Evolutionary conservation across 306 rosid species (phyloP), one percentile per base, ranked within the genome.

Genomic region (Pyrus pyrifolia): DNA sequence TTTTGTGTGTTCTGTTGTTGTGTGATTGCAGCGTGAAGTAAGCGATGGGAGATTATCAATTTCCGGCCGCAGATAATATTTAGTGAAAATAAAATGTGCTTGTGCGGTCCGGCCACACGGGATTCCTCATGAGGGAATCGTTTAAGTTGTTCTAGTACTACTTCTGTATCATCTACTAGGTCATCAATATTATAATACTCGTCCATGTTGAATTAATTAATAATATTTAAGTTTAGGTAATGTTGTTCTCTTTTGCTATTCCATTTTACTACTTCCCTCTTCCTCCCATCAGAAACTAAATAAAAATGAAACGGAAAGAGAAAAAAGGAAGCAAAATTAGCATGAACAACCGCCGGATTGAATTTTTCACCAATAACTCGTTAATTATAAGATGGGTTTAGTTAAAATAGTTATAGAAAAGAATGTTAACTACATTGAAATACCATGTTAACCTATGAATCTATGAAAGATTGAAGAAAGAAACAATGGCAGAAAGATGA

Each of bases 11-110:
- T 4, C 19, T 31, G 31, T 33, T 25, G 19, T 15, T 17, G 40
- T 59, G 6, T 10, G 42, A 9, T 15, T 57, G 44, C 77, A 73
- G 77, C 21, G 77, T 73, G 68, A 59, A 73, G 12, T 73, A 60
- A 73, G 58, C 18, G 68, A 59, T 11, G 42, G 17, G 14, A 40
- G 21, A n/a, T 18, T 11, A n/a, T 18, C 42, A 17, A 7, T 25
- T 17, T 60, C 42, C 58, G 58, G 77, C 42, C 27, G 59, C 42
- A 19, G 58, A 65, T 40, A 51, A 60, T 35, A 42, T 23, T 40
- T 27, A 35, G 59, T 40, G 58, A 25, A 5, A 73, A 73, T 59
- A 59, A 73, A 8, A 35, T 18, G 68, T 73, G 59, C 58, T 42
- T 15, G 5, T 73, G 69, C 6, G 44, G 25, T 60, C 68, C 4